These are phyloP conservation scores for Vigna radiata DNA, from an alignment of 306 rosid genomes.

Conservation along the genomic window DNA sequence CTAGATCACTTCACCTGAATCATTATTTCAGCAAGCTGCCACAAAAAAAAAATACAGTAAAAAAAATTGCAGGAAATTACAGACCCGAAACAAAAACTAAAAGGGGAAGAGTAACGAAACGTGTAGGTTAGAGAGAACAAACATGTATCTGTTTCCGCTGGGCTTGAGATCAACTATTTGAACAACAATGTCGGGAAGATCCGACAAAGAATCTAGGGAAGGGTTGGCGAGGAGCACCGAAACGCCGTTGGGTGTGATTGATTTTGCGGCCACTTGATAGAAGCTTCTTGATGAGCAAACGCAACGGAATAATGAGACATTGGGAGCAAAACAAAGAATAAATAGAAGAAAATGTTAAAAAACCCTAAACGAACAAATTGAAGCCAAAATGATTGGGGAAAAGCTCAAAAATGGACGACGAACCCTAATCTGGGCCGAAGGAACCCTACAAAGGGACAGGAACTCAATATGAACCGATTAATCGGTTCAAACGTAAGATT, in stretches of 20 bases:
- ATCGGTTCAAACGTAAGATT: no score
- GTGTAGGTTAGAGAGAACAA: no score
- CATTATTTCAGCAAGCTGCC: conserved; percentile 99
- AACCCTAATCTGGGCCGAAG: no score
- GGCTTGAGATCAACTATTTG: conserved; percentile 78
- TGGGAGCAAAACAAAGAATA: no score
- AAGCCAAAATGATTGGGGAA: no score
- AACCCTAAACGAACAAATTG: no score
- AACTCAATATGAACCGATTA: no score
- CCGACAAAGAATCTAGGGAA: conserved; percentile 61
- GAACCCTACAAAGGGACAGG: no score
- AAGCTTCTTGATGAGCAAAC: no score
- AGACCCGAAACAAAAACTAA: background rate
- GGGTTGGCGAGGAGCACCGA: conserved; percentile 64
- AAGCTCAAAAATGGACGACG: no score
- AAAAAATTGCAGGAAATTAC: background rate
- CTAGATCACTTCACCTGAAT: conserved; percentile 61
- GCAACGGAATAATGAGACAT: no score
- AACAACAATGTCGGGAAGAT: conserved; percentile 67
- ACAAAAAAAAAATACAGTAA: background rate
- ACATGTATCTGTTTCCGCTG: conserved; percentile 73
- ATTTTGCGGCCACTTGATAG: conserved; percentile 57
- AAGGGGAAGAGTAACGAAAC: background rate
- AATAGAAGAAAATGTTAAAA: no score
- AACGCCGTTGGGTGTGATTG: conserved; percentile 61